Conservation (phyloP, 371 early-diverging fungal species). For the Mortierella sp. region DNA sequence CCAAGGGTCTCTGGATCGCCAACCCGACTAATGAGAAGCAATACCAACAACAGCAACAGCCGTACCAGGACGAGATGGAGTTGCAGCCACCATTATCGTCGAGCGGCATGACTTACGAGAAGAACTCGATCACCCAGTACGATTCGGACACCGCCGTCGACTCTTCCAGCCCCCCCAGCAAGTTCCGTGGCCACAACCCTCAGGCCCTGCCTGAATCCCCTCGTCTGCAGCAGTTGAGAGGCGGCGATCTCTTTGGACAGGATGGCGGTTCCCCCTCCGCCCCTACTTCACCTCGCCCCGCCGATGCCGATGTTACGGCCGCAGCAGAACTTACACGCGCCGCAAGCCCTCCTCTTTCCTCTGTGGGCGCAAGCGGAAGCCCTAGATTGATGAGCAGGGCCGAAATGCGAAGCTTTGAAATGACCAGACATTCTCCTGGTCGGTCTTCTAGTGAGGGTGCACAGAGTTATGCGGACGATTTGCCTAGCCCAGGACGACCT, state of each 20-base stretch:
- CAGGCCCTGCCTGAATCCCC: constrained; percentile 50
- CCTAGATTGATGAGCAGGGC: constrained; percentile 24
- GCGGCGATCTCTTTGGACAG: constrained; percentile 55
- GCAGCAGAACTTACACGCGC: neutral
- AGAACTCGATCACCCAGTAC: constrained; percentile 32
- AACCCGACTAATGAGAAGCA: constrained; percentile 35
- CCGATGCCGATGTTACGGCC: neutral
- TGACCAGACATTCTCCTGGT: constrained; percentile 38
- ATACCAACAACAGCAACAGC: constrained; percentile 21
- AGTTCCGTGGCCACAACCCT: constrained; percentile 48
- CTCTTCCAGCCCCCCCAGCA: constrained; percentile 34
- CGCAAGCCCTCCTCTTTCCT: neutral
- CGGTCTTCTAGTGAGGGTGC: constrained; percentile 38
- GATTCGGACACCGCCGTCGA: constrained; percentile 42
- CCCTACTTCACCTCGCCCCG: constrained; percentile 18
- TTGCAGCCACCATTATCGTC: constrained; percentile 5
- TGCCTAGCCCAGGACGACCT: constrained; percentile 16
- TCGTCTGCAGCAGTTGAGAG: constrained; percentile 46
- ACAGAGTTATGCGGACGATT: constrained; percentile 48
- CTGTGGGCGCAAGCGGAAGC: constrained; percentile 16
- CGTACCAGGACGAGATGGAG: constrained; percentile 15
- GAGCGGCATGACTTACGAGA: constrained; percentile 31
- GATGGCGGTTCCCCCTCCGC: constrained; percentile 20
- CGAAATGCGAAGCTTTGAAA: constrained; percentile 54
- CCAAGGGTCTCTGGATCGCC: constrained; percentile 47